Base-by-base conservation (phyloP, 495 filamentous ascomycete species). In the Apodospora peruviana region DNA sequence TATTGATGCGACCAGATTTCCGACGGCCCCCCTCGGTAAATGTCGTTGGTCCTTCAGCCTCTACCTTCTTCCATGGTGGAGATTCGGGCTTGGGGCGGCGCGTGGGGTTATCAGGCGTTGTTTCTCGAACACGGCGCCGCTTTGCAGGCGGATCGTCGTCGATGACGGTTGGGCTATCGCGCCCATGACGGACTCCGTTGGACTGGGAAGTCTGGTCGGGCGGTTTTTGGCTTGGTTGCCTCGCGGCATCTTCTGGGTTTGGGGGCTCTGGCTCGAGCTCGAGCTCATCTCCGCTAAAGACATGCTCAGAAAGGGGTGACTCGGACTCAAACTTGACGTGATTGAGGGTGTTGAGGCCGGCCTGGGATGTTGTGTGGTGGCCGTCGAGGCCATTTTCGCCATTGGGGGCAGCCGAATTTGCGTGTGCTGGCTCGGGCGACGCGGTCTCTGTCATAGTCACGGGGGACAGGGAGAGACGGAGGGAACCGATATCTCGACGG, bases 41-140 rank as follows among this genome's bases (percentile, higher is more conserved):
- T 0, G 87, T 85, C 8, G 93, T 88, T 3, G 93, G 93, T 0
- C 91, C 94, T 37, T 95, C 88, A 21, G 82, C 86, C 39, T 86
- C 83, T 43, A 86, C 73, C 64, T 83, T 91, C 72, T 93, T 97
- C 93, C 93, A 98, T 20, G 93, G 93, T 48, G 93, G 93, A 24
- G 93, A 96, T 45, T 73, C 68, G 19, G 62, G 62, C 53, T 81
- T 81, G n/a, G 62, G 62, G 42, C 57, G 54, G 21, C 72, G 70
- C 17, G 55, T 21, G 23, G 62, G 38, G 39, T 47, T 64, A 11
- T 55, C 43, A 3, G 73, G 70, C 1, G 72, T 71, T 22, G 64
- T 57, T 22, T 66, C 65, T 34, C 69, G 70, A 5, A 90, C 74
- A 65, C 88, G 85, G 55, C 86, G 83, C 60, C 82, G 83, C 67